These are phyloP conservation scores for Penicillium goetzii DNA, from an alignment of 495 filamentous ascomycete species.

Conservation along the genomic window DNA sequence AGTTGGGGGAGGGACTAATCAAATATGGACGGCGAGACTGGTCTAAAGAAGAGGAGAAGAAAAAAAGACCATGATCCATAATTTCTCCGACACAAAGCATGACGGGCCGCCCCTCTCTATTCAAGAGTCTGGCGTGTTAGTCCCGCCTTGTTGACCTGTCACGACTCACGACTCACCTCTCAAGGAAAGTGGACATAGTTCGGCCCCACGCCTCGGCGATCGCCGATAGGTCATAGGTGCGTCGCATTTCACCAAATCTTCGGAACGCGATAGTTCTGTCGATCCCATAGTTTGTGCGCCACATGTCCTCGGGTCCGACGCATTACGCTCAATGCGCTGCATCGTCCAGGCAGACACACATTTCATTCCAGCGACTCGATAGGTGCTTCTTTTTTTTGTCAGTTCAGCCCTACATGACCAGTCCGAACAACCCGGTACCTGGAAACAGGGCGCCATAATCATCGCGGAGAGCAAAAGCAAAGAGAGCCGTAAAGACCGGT, in stretches of 20 bases:
- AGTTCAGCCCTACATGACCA: constrained; percentile 2
- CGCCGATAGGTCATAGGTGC: constrained; percentile 32
- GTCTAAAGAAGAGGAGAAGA: neutral
- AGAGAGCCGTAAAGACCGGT: neutral
- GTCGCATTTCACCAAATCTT: constrained; percentile 22
- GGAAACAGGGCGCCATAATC: neutral
- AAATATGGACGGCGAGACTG: constrained; percentile 1
- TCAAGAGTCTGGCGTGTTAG: constrained; percentile 13
- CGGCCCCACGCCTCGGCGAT: constrained; percentile 15
- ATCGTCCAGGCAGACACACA: neutral
- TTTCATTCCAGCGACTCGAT: neutral
- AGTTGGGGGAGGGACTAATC: constrained; percentile 5
- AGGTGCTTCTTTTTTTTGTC: constrained; percentile 6
- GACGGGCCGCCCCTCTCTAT: constrained; percentile 20
- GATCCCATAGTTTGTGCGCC: constrained; percentile 29
- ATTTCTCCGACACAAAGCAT: constrained; percentile 23
- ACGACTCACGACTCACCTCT: too few relatives aligned
- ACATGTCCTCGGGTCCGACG: constrained; percentile 1
- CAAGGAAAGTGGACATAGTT: constrained; percentile 22
- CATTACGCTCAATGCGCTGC: constrained; percentile 2
- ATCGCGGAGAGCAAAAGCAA: neutral
- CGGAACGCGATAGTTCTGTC: constrained; percentile 30
- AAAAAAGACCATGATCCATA: constrained; percentile 15
- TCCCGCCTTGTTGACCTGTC: constrained; percentile 39
- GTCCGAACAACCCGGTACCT: neutral